Evolutionary conservation across 257 asterid species (phyloP).

Genomic region (Voacanga thouarsii): DNA sequence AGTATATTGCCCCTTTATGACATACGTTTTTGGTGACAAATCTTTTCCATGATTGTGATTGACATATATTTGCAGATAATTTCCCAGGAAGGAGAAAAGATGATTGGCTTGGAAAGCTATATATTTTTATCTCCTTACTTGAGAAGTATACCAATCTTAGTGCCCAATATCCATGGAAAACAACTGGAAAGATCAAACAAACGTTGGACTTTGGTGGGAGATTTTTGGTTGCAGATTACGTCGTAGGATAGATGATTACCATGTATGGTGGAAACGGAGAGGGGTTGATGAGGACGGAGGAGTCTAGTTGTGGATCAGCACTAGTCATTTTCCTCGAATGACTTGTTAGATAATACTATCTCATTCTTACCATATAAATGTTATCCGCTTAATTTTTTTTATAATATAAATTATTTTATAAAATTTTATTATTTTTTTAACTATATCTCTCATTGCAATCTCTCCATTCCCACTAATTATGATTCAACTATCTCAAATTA

Average conservation of each 20-base stretch:
- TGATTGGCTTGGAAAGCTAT: background rate
- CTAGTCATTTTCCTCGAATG: no score
- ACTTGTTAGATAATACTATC: no score
- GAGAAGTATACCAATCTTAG: background rate
- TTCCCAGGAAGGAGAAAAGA: background rate
- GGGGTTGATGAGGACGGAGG: no score
- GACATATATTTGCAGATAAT: background rate
- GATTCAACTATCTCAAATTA: no score
- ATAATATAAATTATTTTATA: no score
- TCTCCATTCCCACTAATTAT: no score
- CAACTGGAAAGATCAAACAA: background rate
- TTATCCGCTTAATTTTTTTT: no score
- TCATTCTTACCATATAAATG: no score
- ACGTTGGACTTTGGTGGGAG: background rate
- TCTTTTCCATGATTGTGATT: background rate
- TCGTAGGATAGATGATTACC: background rate
- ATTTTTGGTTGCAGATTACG: background rate
- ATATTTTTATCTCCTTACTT: background rate
- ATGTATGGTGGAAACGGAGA: no score
- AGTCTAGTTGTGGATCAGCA: no score
- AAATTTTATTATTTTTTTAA: no score
- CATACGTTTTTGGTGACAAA: slow-evolving; percentile 14
- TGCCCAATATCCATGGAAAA: background rate
- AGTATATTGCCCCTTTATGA: background rate
- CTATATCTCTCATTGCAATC: no score